Percentiles rank a stretch among this genome's conserved stretches.
phyloP scores from a whole-genome alignment of 768 basidiomycete genomes.

The Boletus coccyginus region DNA sequence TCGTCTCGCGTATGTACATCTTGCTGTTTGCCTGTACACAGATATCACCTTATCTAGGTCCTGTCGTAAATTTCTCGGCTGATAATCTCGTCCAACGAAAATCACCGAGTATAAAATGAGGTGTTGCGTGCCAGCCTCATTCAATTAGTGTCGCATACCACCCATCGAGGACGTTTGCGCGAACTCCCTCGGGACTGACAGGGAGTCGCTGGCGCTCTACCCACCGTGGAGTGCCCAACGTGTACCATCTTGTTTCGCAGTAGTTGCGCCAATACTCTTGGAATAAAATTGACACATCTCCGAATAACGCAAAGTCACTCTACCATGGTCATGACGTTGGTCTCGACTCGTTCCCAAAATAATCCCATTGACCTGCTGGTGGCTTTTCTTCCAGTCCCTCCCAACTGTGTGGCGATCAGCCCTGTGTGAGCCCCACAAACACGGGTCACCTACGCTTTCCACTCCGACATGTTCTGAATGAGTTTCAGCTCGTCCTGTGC shows the following conservation, averaged over 20 bases:
- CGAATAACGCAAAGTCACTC: not conserved
- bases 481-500: constrained; percentile 81
- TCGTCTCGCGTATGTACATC: constrained; percentile 7
- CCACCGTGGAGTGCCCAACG: not conserved
- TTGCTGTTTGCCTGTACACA: constrained; percentile 12
- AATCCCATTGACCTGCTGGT: constrained; percentile 84
- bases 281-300: not conserved
- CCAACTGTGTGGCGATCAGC: constrained; percentile 55
- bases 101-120: no score
- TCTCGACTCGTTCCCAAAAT: constrained; percentile 56
- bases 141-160: no score
- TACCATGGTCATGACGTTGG: constrained; percentile 33
- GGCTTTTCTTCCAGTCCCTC: constrained; percentile 83
- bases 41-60: not conserved
- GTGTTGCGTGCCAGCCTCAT: not conserved
- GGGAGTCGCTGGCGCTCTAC: not conserved
- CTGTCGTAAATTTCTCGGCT: not conserved
- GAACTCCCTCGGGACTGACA: constrained; percentile 31
- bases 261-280: constrained; percentile 3
- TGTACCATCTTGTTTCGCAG: not conserved
- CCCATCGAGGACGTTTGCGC: constrained; percentile 6
- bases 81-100: not conserved
- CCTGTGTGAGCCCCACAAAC: not conserved
- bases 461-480: constrained; percentile 82
- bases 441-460: constrained; percentile 80